These are phyloP conservation scores for Colletotrichum lentis DNA, from an alignment of 2,329 filamentous ascomycete genomes.

Conservation along the genomic window DNA sequence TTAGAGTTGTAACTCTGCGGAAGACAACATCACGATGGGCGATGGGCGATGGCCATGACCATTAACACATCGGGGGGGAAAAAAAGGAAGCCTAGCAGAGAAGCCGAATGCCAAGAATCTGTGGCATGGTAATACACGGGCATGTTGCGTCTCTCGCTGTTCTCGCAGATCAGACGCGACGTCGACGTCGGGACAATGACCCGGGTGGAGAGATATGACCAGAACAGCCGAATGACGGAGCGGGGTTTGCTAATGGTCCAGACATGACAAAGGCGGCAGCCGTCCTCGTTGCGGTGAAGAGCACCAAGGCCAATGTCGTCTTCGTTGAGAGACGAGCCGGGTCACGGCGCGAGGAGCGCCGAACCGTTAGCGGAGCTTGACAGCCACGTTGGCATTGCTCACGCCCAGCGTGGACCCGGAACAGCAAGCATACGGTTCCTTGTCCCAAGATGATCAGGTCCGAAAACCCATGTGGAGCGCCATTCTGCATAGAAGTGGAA, in stretches of 20 bases:
- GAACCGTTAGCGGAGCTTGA: background rate
- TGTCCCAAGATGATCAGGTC: background rate
- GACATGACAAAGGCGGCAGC: background rate
- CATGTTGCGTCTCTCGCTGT: background rate
- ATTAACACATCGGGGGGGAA: too few relatives aligned
- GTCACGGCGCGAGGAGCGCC: too few relatives aligned
- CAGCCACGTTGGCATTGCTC: background rate
- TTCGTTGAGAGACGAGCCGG: background rate
- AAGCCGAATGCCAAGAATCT: background rate
- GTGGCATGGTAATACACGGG: background rate
- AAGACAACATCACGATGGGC: constrained; percentile 15
- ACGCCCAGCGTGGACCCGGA: background rate
- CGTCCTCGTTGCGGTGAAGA: background rate
- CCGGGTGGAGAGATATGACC: background rate
- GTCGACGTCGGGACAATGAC: background rate
- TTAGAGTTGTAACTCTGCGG: constrained; percentile 29
- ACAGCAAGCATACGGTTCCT: background rate
- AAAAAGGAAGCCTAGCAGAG: background rate
- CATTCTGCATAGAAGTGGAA: background rate
- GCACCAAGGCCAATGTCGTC: background rate
- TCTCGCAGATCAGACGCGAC: background rate
- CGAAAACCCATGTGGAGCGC: constrained; percentile 1
- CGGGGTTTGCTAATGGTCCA: background rate
- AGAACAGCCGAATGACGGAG: background rate
- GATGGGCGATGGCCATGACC: background rate